Percentiles rank a stretch among this genome's conserved stretches.
Conservation (phyloP, 208 protist genomes). For the Vickermania spadyakhi region DNA sequence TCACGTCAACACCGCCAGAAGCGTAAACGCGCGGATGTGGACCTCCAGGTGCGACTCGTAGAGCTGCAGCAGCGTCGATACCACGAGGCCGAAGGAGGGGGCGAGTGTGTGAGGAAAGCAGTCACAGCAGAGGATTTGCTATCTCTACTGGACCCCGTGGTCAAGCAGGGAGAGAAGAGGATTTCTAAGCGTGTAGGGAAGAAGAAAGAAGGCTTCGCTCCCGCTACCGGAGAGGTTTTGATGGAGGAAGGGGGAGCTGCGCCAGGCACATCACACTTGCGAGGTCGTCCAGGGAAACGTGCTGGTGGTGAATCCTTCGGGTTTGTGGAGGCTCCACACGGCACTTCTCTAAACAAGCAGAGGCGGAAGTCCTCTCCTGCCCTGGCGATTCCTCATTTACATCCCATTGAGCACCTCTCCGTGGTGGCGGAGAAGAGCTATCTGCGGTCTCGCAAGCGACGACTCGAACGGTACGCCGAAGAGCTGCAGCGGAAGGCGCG, state of each 20-base stretch:
- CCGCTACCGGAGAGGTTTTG: too few species aligned
- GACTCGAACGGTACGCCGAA: conserved; percentile 2
- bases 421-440: conserved; percentile 2
- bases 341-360: too few species aligned
- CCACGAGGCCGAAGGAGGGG: not conserved
- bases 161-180: not conserved
- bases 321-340: too few species aligned
- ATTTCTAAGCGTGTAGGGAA: too few species aligned
- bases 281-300: too few species aligned
- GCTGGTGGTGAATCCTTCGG: too few species aligned
- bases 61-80: not conserved
- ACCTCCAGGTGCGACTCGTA: not conserved
- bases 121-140: not conserved
- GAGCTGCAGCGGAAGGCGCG: conserved; percentile 2
- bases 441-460: conserved; percentile 5
- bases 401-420: too few species aligned
- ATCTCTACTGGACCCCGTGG: not conserved
- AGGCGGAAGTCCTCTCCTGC: too few species aligned
- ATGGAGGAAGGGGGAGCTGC: too few species aligned
- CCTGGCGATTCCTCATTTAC: too few species aligned
- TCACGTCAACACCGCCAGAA: not conserved
- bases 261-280: too few species aligned
- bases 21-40: not conserved
- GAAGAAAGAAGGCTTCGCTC: too few species aligned
- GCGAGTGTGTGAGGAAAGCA: not conserved